These are phyloP conservation scores for Erodium moschatum DNA, from an alignment of 441 rosid species.

Conservation along the genomic window DNA sequence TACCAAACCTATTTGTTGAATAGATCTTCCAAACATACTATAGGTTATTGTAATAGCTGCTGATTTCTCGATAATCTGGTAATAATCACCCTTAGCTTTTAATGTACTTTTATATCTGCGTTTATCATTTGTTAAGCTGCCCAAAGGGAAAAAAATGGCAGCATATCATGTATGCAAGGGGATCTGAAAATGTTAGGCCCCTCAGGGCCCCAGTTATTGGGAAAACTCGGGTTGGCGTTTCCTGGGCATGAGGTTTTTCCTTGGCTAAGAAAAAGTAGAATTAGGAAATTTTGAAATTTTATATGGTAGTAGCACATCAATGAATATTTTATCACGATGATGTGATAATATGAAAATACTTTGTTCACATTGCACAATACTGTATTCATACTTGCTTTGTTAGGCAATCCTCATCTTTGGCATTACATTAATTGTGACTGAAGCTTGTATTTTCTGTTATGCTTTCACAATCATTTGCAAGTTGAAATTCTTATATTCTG, in stretches of 20 bases:
- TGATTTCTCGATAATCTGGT: not conserved
- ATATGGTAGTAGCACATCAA: not conserved
- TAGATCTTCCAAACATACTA: conserved; percentile 14
- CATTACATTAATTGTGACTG: not conserved
- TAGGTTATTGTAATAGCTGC: not conserved
- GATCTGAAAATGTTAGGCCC: not conserved
- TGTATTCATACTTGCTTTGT: not conserved
- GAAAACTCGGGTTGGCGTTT: not conserved
- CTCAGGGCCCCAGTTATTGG: not conserved
- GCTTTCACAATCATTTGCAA: conserved; percentile 14
- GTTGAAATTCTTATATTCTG: conserved; percentile 2
- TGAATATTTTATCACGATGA: not conserved
- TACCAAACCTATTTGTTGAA: conserved; percentile 14
- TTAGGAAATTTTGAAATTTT: not conserved
- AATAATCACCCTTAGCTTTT: not conserved
- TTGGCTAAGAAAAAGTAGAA: not conserved
- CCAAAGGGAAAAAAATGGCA: not conserved
- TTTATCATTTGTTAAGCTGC: not conserved
- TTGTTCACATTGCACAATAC: not conserved
- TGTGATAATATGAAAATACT: not conserved
- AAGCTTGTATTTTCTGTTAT: conserved; percentile 1
- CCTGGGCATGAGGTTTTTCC: not conserved
- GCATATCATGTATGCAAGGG: not conserved
- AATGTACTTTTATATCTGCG: not conserved
- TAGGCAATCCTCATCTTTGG: not conserved